These are phyloP conservation scores for Suhomyces ambrosiae DNA, from an alignment of 1,139 yeast species.

Conservation along the genomic window DNA sequence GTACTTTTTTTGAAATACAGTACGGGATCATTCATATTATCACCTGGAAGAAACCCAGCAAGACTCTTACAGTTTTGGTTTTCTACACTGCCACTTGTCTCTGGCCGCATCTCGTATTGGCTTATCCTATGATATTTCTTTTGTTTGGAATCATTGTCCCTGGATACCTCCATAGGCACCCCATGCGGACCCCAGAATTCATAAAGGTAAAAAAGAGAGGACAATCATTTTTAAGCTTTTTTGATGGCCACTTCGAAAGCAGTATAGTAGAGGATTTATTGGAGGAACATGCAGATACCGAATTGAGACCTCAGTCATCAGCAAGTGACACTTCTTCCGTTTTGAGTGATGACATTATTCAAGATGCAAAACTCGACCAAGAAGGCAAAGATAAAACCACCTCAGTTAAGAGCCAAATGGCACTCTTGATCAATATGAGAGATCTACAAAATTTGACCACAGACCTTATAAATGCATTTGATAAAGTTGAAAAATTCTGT, in stretches of 20 bases:
- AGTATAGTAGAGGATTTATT: slow-evolving; percentile 42
- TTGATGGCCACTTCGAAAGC: slow-evolving; percentile 45
- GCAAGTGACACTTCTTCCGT: slow-evolving; percentile 13
- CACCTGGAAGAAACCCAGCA: slow-evolving; percentile 65
- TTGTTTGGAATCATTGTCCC: slow-evolving; percentile 67
- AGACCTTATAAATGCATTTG: slow-evolving; percentile 53
- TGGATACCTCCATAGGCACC: slow-evolving; percentile 72
- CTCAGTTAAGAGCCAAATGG: slow-evolving; percentile 40
- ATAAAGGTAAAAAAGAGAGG: slow-evolving; percentile 55
- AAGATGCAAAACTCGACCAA: slow-evolving; percentile 10
- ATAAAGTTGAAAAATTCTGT: slow-evolving; percentile 56
- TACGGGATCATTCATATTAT: slow-evolving; percentile 56
- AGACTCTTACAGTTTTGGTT: slow-evolving; percentile 55
- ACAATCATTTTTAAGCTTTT: slow-evolving; percentile 53
- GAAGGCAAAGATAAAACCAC: slow-evolving; percentile 25
- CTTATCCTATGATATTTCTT: slow-evolving; percentile 62
- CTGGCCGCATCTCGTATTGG: slow-evolving; percentile 69
- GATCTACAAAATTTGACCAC: slow-evolving; percentile 67
- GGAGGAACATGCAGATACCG: slow-evolving; percentile 22
- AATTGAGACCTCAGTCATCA: slow-evolving; percentile 14
- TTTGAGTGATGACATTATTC: slow-evolving; percentile 9
- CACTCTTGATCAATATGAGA: slow-evolving; percentile 54
- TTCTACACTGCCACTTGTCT: slow-evolving; percentile 61
- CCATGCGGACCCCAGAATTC: slow-evolving; percentile 48
- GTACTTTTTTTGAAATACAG: slow-evolving; percentile 54